Evolutionary conservation across 208 protist genomes (phyloP), one percentile per base, ranked within the genome.

Genomic region (Wallacemonas rigidus): DNA sequence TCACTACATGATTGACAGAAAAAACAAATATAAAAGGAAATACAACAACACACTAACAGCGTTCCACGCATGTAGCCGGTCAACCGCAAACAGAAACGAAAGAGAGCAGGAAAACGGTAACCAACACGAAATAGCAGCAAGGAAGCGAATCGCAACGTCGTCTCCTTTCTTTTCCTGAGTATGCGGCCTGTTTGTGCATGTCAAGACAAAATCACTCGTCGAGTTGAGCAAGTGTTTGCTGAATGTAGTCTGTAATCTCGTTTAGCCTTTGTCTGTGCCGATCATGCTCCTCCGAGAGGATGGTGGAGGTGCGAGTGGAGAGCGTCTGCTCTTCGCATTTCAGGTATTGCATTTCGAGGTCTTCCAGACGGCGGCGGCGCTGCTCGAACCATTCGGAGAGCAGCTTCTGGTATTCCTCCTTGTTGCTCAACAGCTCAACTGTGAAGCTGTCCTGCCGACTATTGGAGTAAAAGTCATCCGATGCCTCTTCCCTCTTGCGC

Each of bases 361-460:
- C 88, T 75, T 95, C 90, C 35, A 95, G 55, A n/a, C 80, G 80
- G 26, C 90, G 89, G 17, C 90, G 83, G 3, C 88, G 82, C 55
- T 89, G 67, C 62, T 95, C 90, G 76, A 88, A 92, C 88, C 88
- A 92, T 43, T 95, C 90, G 39, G 79, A 88, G 36, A 92, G 75
- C 12, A 89, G 58, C 40, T 92, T 91, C 73, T 90, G 82, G 63
- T 92, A 93, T 67, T 93, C 88, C 61, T 95, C 88, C 71, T 80
- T 90, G 72, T 87, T 95, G 43, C 89, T 83, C 26, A 95, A 71
- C 3, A 93, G 81, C 1, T 78, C 71, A 2, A 83, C 64, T 26
- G 82, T 79, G 67, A 67, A 76, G 43, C 84, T 84, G 39, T 91
- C 83, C 43, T 75, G 69, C 26, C 77, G 63, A 15, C n/a, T 40